Conservation (phyloP, 371 early-diverging fungal species). For the Umbelopsis sp. region DNA sequence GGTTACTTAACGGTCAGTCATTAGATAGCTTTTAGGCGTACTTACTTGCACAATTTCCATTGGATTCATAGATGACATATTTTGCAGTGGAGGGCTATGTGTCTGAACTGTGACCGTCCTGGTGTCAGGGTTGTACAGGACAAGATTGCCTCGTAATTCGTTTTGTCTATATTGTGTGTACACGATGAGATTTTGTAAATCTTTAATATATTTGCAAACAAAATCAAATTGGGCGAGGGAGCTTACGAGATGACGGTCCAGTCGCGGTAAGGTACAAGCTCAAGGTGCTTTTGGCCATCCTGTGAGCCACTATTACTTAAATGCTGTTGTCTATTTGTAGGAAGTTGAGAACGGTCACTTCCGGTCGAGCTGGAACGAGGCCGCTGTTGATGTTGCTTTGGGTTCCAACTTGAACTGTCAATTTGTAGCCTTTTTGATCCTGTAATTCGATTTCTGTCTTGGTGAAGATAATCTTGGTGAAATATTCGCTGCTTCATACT, state of each 20-base stretch:
- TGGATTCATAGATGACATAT: neutral
- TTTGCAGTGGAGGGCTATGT: neutral
- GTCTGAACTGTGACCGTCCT: conserved; percentile 43
- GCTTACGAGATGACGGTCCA: conserved; percentile 59
- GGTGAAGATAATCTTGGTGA: conserved; percentile 21
- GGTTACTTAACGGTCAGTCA: too few relatives aligned
- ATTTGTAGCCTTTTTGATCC: conserved; percentile 1
- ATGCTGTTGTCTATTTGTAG: neutral
- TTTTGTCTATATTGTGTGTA: conserved; percentile 37
- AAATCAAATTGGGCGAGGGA: too few relatives aligned
- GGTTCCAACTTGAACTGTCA: neutral
- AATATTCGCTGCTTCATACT: conserved; percentile 41
- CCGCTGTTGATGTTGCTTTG: conserved; percentile 21
- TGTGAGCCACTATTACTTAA: conserved; percentile 18
- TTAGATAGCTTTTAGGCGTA: too few relatives aligned
- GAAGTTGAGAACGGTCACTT: conserved; percentile 18
- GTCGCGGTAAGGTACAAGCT: conserved; percentile 57
- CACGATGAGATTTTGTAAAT: too few relatives aligned
- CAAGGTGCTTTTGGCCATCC: conserved; percentile 26
- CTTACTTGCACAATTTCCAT: conserved; percentile 9
- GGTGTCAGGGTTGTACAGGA: conserved; percentile 49
- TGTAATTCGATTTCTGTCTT: neutral
- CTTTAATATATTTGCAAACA: too few relatives aligned
- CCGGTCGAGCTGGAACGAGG: conserved; percentile 34
- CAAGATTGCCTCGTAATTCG: conserved; percentile 46